A percentile compares a stretch with the other conserved stretches of the same genome.
Conservation (phyloP, 768 basidiomycete genomes). For the Mycena metata region DNA sequence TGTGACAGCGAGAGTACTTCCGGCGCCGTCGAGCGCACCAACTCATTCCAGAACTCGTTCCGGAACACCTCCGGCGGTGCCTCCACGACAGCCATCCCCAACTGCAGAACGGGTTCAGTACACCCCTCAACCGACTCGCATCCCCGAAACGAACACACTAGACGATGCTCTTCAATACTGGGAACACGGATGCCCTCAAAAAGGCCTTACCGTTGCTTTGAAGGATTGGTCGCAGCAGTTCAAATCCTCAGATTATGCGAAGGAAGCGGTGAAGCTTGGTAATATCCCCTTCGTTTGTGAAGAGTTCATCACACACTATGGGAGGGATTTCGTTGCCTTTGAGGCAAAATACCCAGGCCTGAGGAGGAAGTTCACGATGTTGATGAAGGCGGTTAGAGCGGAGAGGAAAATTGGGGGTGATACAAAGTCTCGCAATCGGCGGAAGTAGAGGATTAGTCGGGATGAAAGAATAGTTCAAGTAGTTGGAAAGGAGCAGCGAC, state of each 20-base stretch:
- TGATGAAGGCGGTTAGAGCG: constrained; percentile 17
- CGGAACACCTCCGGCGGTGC: too few relatives aligned
- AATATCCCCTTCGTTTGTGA: constrained; percentile 24
- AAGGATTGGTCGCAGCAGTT: constrained; percentile 32
- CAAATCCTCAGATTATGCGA: constrained; percentile 23
- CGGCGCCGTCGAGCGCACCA: too few relatives aligned
- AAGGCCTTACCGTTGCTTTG: constrained; percentile 33
- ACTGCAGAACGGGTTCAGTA: not conserved
- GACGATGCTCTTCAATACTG: constrained; percentile 41
- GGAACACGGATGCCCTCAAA: constrained; percentile 29
- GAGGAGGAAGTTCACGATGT: constrained; percentile 17
- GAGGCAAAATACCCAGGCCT: constrained; percentile 19
- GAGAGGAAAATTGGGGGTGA: constrained; percentile 25
- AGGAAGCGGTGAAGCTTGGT: constrained; percentile 24
- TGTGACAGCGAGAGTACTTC: too few relatives aligned
- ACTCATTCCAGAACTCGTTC: too few relatives aligned
- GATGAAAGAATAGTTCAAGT: too few relatives aligned
- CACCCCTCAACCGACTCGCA: constrained; percentile 19
- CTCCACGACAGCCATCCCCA: not conserved
- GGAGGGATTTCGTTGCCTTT: not conserved
- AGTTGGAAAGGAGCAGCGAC: too few relatives aligned
- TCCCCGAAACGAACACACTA: constrained; percentile 34
- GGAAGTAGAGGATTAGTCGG: too few relatives aligned
- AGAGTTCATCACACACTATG: constrained; percentile 3
- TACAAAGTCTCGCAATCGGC: constrained; percentile 20